Conservation (phyloP, 208 protist genomes). For the Trypanosoma brucei region DNA sequence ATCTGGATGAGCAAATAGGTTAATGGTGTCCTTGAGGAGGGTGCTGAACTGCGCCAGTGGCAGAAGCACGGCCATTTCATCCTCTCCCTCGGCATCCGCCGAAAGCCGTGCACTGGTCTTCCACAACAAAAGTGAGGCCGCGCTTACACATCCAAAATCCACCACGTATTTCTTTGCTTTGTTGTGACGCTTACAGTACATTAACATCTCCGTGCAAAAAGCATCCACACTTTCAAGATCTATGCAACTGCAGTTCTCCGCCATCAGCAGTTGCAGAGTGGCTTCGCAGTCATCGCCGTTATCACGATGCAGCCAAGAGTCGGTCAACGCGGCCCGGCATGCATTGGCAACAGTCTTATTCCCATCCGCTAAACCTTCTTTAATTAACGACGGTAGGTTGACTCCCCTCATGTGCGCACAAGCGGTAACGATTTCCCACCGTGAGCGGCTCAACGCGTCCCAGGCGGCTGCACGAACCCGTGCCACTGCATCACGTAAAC, state of each 20-base stretch:
- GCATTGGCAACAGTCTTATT: constrained; percentile 71
- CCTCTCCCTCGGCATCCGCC: constrained; percentile 54
- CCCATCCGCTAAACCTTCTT: constrained; percentile 52
- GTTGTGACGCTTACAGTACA: constrained; percentile 49
- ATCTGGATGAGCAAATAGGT: constrained; percentile 74
- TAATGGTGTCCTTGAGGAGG: constrained; percentile 79
- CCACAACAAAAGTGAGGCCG: constrained; percentile 69
- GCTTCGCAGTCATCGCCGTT: constrained; percentile 52
- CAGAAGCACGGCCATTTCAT: constrained; percentile 48
- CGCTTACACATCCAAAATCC: constrained; percentile 48
- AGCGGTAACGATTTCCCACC: constrained; percentile 77
- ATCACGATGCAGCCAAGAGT: constrained; percentile 84
- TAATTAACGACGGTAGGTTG: constrained; percentile 44
- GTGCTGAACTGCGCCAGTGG: constrained; percentile 71
- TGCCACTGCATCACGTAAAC: constrained; percentile 65
- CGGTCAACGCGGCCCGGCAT: constrained; percentile 71
- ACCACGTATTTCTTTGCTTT: constrained; percentile 35
- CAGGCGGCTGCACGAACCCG: constrained; percentile 79
- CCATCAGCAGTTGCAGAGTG: constrained; percentile 61
- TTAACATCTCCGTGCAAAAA: constrained; percentile 55
- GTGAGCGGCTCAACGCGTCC: constrained; percentile 79
- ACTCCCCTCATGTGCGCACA: constrained; percentile 67
- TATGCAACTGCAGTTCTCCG: constrained; percentile 31
- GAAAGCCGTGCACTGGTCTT: constrained; percentile 56
- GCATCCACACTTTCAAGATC: constrained; percentile 49